Conservation (phyloP, 441 rosid species). For the Adansonia rubrostipa region DNA sequence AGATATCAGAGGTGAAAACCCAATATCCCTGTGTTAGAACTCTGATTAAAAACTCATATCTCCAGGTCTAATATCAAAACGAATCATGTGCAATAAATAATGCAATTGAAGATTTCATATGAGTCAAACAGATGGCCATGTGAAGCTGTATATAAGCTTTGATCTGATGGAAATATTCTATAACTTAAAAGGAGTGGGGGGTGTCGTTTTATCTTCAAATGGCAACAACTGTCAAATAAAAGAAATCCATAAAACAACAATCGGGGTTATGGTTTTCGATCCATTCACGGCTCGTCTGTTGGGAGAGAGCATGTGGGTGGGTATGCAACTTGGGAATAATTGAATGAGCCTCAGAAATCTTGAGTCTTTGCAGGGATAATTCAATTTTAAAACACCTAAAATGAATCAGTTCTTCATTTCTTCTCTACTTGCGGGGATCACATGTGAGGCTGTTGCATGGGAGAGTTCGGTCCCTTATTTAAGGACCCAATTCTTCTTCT, state of each 20-base stretch:
- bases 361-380: conserved; percentile 24
- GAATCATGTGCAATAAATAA: conserved; percentile 29
- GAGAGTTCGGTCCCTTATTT: conserved; percentile 18
- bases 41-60: background rate
- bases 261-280: conserved; percentile 36
- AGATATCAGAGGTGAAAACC: background rate
- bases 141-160: conserved; percentile 11
- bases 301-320: conserved; percentile 48
- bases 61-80: conserved; percentile 22
- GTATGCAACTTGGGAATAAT: conserved; percentile 61
- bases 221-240: conserved; percentile 22
- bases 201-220: conserved; percentile 27
- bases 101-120: conserved; percentile 17
- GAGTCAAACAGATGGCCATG: conserved; percentile 31
- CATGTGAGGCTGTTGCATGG: conserved; percentile 24
- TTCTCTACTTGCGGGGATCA: conserved; percentile 10
- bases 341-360: conserved; percentile 38
- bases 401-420: background rate
- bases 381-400: conserved; percentile 1
- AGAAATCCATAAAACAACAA: conserved; percentile 28
- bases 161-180: conserved; percentile 18
- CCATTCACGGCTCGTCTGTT: conserved; percentile 43
- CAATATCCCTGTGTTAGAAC: background rate
- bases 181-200: background rate
- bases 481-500: conserved; percentile 16